Conservation (phyloP, 2,329 filamentous ascomycete genomes). For the Aphanocladium album region DNA sequence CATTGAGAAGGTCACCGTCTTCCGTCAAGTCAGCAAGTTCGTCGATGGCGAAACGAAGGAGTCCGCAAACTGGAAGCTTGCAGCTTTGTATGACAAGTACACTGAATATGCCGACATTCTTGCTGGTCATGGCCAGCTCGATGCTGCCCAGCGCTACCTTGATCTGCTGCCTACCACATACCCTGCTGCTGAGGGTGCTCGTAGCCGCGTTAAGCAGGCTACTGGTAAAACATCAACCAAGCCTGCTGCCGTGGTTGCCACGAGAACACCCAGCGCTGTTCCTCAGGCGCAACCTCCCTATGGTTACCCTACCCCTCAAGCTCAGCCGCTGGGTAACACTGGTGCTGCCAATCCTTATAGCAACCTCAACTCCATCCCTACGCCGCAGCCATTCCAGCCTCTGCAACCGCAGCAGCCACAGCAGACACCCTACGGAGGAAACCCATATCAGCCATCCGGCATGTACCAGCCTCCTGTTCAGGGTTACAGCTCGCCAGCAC, state of each 20-base stretch:
- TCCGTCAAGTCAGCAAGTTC: slow-evolving; percentile 91
- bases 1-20: slow-evolving; percentile 97
- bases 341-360: slow-evolving; percentile 27
- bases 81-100: slow-evolving; percentile 87
- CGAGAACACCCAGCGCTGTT: slow-evolving; percentile 26
- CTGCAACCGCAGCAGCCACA: slow-evolving; percentile 25
- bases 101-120: slow-evolving; percentile 95
- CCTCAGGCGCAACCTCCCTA: slow-evolving; percentile 37
- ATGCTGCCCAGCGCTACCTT: slow-evolving; percentile 85
- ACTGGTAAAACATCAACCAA: slow-evolving; percentile 49
- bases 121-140: slow-evolving; percentile 80
- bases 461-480: slow-evolving; percentile 50
- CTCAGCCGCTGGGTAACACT: slow-evolving; percentile 31
- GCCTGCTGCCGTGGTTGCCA: slow-evolving; percentile 22
- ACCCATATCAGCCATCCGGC: slow-evolving; percentile 36
- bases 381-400: slow-evolving; percentile 12
- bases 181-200: slow-evolving; percentile 79
- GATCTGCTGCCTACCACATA: slow-evolving; percentile 79
- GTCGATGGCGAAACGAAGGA: slow-evolving; percentile 69
- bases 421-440: slow-evolving; percentile 23
- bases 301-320: slow-evolving; percentile 42
- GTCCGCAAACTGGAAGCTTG: slow-evolving; percentile 81
- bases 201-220: slow-evolving; percentile 78
- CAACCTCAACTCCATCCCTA: slow-evolving; percentile 6
- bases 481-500: slow-evolving; percentile 34